Conservation (phyloP, 768 basidiomycete genomes). For the Mycena kentingensis region DNA sequence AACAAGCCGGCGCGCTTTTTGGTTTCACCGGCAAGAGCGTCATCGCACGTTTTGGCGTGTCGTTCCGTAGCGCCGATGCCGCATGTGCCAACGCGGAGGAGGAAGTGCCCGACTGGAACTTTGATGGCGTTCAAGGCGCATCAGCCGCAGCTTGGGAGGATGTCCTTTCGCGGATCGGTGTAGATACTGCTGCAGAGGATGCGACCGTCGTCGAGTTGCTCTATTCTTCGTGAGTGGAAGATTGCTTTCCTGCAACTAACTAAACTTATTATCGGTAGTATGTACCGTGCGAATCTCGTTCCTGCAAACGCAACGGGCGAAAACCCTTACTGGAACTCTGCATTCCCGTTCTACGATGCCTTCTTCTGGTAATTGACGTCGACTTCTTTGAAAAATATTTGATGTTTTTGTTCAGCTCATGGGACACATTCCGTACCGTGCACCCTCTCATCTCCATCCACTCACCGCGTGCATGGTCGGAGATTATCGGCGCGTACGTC, state of each 20-base stretch:
- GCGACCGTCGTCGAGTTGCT: conserved; percentile 44
- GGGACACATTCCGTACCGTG: conserved; percentile 57
- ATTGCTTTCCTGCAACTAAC: neutral
- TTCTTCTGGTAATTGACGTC: conserved; percentile 47
- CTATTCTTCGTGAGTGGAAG: conserved; percentile 43
- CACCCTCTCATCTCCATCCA: conserved; percentile 51
- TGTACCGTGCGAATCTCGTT: conserved; percentile 52
- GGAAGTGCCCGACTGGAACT: conserved; percentile 54
- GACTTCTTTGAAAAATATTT: conserved; percentile 1
- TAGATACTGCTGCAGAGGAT: conserved; percentile 41
- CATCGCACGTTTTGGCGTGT: conserved; percentile 58
- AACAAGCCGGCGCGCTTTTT: conserved; percentile 49
- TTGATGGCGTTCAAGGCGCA: conserved; percentile 40
- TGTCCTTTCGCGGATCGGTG: conserved; percentile 39
- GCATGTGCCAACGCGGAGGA: conserved; percentile 60
- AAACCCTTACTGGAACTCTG: conserved; percentile 52
- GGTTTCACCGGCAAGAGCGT: conserved; percentile 41
- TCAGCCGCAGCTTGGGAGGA: conserved; percentile 46
- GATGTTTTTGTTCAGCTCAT: conserved; percentile 38
- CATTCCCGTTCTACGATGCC: conserved; percentile 52
- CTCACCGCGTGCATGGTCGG: conserved; percentile 47
- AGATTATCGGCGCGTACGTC: conserved; percentile 50
- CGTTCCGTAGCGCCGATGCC: conserved; percentile 52
- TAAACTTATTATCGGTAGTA: conserved; percentile 29
- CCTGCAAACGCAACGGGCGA: conserved; percentile 53